Evolutionary conservation across 257 asterid species (phyloP), one percentile per base, ranked within the genome.

Genomic region (Solanum gracilifrons): DNA sequence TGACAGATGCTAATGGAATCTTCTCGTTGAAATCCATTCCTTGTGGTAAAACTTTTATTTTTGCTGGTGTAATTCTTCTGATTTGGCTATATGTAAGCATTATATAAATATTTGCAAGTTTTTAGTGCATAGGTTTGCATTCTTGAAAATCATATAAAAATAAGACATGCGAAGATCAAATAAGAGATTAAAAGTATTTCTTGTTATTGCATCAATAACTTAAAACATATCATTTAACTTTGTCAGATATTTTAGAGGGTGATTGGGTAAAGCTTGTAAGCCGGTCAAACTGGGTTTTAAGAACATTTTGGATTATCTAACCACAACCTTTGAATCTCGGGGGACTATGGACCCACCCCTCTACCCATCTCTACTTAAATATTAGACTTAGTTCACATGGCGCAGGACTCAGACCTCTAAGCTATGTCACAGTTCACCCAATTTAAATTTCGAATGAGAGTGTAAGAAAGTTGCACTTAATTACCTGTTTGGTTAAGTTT

Each of bases 1-100:
- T 92, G 90, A 93, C 99, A 87, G 98, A 95, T 93, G 97, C 97
- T 89, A 94, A 93, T 92, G 99, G 99, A 92, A 90, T 89, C 92
- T 97, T 97, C 93, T 90, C 86, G 74, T 95, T 97, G 87, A 92
- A 94, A 87, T 92, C 94, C 55, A 90, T 95, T 87, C 98, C 99
- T 31, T 97, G 99, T 88, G 99, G 99, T 97, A 96, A 89, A 84
- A 86, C 87, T 85, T 82, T 68, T 37, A 68, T 86, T 86, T 85
- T 84, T 82, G 68, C 41, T 82, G 64, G 37, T 82, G 27, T 82
- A 82, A 18, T 48, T 29, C 39, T 29, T 74, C 32, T 48, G 29
- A 48, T 51, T 80, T 46, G 64, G 39, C 66, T 16, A 33, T 48
- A 11, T 82, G 41, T 29, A 82, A 80, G 20, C 85, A 29, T 46